Evolutionary conservation across 23 red algal genomes (phyloP).

Genomic region (Gracilaria gracilis): DNA sequence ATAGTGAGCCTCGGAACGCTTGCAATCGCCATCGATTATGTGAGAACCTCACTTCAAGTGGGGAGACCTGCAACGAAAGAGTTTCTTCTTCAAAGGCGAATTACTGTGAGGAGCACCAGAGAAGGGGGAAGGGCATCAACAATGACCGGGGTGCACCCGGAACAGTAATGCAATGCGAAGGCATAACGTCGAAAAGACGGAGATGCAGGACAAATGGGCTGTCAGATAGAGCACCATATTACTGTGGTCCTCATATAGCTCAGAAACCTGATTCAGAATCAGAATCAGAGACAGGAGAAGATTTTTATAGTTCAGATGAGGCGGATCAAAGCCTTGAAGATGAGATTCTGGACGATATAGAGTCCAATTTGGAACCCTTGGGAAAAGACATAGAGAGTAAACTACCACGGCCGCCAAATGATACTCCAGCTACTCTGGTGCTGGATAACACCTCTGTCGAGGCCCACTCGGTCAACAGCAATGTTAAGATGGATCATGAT

Average conservation of each 20-base stretch:
- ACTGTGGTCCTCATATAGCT: conserved; percentile 2
- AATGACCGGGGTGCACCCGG: not conserved
- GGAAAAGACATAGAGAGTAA: not conserved
- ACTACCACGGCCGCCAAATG: not conserved
- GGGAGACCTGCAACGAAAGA: conserved; percentile 16
- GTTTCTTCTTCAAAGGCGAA: not conserved
- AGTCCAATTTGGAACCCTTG: not conserved
- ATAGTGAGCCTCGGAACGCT: conserved; percentile 28
- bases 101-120: conserved; percentile 39
- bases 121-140: not conserved
- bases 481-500: not conserved
- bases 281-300: conserved; percentile 4
- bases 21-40: conserved; percentile 41
- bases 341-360: not conserved
- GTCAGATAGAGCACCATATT: not conserved
- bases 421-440: too few relatives aligned
- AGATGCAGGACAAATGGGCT: conserved; percentile 24
- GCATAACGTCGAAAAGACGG: conserved; percentile 11
- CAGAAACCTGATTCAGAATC: conserved; percentile 38
- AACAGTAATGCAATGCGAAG: conserved; percentile 39
- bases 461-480: not conserved
- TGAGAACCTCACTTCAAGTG: not conserved
- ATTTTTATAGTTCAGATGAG: not conserved
- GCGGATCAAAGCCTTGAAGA: not conserved
- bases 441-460: not conserved